Base-by-base conservation (phyloP, 805 yeast genomes). In the Schizosaccharomyces lindneri region DNA sequence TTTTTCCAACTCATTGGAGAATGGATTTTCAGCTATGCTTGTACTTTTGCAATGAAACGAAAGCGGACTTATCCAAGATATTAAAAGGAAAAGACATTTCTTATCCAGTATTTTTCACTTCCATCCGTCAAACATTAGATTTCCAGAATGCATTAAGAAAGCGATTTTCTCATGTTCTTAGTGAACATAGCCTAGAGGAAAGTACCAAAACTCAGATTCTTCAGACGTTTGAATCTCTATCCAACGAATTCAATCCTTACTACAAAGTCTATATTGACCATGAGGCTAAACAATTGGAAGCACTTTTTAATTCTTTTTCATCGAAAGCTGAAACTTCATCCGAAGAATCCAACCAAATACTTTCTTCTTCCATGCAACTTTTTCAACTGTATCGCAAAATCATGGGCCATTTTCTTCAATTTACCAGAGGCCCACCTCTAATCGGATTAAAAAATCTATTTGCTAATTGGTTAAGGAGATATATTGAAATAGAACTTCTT, bases 341-440 rank as follows among this genome's bases (percentile, higher is more conserved):
- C 61, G 76, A 77, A 43, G 78, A 76, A 48, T 75, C 79, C 9
- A 79, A 84, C 4, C 79, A 83, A 67, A 89, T 93, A 17, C 75
- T 93, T 7, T 86, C 84, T 48, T 85, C 95, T 0, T 85, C 95
- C 11, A 87, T 94, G 0, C 97, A 90, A 65, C 71, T 93, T 43
- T 89, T 93, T 71, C 79, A 87, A 67, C 73, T 79, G 2, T 89
- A 86, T 69, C 79, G 95, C 63, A 82, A 82, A 60, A 73, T 85
- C 7, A 71, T 93, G 46, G 75, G 82, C 27, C 95, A 87, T 68
- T 76, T 88, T 9, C 71, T 85, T 17, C 81, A 78, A 63, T 70
- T 85, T 27, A 73, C 81, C 0, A 77, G 76, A 0, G 76, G 78
- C 3, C 70, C 70, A 3, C 73, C 77, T 6, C 67, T 76, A 19